Evolutionary conservation across 176 grass and related monocot genomes (phyloP), one percentile per base, ranked within the genome.

Genomic region (Triticum urartu): DNA sequence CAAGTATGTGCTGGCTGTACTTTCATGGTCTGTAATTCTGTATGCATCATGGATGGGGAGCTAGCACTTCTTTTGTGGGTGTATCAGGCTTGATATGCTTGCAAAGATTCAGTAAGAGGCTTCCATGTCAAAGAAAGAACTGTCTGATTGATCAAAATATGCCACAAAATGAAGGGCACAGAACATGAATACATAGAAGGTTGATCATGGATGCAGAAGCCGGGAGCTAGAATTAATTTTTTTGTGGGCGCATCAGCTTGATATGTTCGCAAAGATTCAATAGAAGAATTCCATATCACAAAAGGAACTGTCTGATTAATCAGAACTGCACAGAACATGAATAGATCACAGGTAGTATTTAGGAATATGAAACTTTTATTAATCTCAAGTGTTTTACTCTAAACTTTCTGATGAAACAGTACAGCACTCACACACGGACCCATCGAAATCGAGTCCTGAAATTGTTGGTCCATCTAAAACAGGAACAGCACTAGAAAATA

Each of bases 391-490:
- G 79, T 24, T 63, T 20, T 61, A 77, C 50, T n/a, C 81, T 84
- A 80, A 88, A 76, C 48, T 81, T 77, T 69, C 38, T 69, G 77
- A 91, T 43, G 11, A 47, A 81, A 84, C 39, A 85, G 11, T 84
- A 79, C 10, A 50, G 4, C 21, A 36, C 50, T 61, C n/a, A 82
- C 4, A 28, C 35, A 75, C 54, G 54, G 54, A 59, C 32, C 40
- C 45, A 84, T 68, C 33, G 81, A 75, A 84, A 80, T 22, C 4
- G 47, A 80, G 26, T 79, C 65, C 81, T 87, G 26, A 67, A 50
- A 15, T 84, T 84, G 21, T 2, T 68, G 72, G 34, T 48, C 85
- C 86, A 88, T 88, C 85, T 75, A 88, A 91, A 87, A 61, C 34
- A 78, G 9, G 87, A 87, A 61, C 25, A 78, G 3, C 36, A 56